Base-by-base conservation (phyloP, 495 filamentous ascomycete genomes). In the Daldinia bambusicola region DNA sequence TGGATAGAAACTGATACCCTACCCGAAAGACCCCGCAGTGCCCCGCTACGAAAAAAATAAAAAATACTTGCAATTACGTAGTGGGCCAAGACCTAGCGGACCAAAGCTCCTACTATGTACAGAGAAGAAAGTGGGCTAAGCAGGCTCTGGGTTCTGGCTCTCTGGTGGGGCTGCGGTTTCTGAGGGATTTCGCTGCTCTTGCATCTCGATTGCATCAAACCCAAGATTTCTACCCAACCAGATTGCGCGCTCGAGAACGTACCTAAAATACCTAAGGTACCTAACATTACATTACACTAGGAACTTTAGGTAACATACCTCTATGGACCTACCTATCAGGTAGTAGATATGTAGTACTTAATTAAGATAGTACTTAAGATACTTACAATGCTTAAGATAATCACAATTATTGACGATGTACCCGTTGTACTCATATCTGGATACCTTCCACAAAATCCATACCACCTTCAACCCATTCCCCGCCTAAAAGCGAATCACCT, bases 151-250 rank as follows among this genome's bases (percentile, higher is more conserved):
- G 2, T 16, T 45, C 41, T 22, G 18, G n/a, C 16, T 22, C 43
- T 48, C 41, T n/a, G 43, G 66, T 53, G 57, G 68, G 68, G 52
- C 68, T 57, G 26, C 26, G 48, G 43, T 32, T 58, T 56, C 30
- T 72, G 69, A 72, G 70, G 70, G 65, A 72, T 68, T 72, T 72
- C 70, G 70, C 48, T 68, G 38, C 22, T 51, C 22, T 72, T 68
- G 56, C 62, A 71, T 71, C 64, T 64, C 48, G 60, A 72, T 72
- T 72, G 55, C 70, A 68, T 72, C 64, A 64, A 67, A 41, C n/a
- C 3, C 52, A 43, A 30, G 16, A 6, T n/a, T 53, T 22, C 30
- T 12, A 6, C 55, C 61, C 67, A 70, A 70, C 61, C 55, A 70
- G 37, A 64, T 43, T 22, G 22, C 36, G 34, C 59, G 66, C 51